Base-by-base conservation (phyloP, 177 flowering plant species). In the Vitis hybrid region DNA sequence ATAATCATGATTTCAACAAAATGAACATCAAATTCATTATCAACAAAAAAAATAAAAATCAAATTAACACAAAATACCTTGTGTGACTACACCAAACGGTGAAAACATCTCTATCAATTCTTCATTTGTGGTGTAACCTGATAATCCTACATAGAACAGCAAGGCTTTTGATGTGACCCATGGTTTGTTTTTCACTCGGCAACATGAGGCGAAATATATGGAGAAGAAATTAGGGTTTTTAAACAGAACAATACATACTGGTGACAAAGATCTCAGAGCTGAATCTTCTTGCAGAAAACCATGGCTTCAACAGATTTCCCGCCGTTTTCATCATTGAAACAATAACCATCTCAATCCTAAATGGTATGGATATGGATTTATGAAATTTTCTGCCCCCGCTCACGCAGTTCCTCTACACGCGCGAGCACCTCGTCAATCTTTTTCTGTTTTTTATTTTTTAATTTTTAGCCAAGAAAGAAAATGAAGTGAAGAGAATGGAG, bases 31-130 rank as follows among this genome's bases (percentile, higher is more conserved):
- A 24, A 22, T 2, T 3, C 61, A 38, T 19, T 13, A 20, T 19
- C 44, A 38, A 17, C 11, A 33, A 47, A 11, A 62, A 76, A 56
- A 2, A 10, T 17, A 31, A 66, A 19, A 38, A 9, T 15, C 18
- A 14, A 18, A 65, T 4, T 7, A 13, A 17, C 4, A 2, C 3
- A 24, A 47, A 17, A 28, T 72, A 90, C 97, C 97, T 81, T 88
- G 83, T 50, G 59, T 82, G 65, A 92, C 81, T 12, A 58, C 44
- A 38, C 95, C 94, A 72, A 89, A 92, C 2, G 80, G 88, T 4
- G 91, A 82, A 76, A 92, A 92, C 71, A 87, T 51, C 22, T 52
- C 64, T 63, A 66, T 79, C 18, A 90, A 74, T 31, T 79, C 83
- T 65, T 80, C 66, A 49, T 73, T 71, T 1, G 91, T 86, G 11